These are phyloP conservation scores for Lichtheimia hyalospora DNA, from an alignment of 371 early-diverging fungal species.

Conservation along the genomic window DNA sequence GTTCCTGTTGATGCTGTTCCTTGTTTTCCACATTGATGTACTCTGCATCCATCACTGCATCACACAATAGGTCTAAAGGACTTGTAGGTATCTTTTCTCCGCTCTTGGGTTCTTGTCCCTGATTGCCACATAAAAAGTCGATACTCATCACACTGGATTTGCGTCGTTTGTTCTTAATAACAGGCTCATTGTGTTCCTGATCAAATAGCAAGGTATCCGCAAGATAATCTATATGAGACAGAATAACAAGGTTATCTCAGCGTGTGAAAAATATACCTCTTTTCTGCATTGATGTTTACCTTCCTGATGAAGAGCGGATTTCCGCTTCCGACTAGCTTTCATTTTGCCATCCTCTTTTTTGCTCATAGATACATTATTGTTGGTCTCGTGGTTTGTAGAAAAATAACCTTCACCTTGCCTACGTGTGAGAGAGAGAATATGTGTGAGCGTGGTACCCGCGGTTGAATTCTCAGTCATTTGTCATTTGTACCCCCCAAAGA, in stretches of 20 bases:
- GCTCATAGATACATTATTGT: not conserved
- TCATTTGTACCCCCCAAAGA: too few species aligned
- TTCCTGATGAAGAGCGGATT: constrained; percentile 27
- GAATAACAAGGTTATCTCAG: not conserved
- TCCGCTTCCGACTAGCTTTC: constrained; percentile 36
- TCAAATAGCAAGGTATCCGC: not conserved
- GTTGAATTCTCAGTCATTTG: too few species aligned
- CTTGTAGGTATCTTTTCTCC: constrained; percentile 4
- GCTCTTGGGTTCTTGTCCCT: not conserved
- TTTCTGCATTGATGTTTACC: too few species aligned
- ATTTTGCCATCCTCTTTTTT: constrained; percentile 11
- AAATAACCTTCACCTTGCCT: constrained; percentile 14
- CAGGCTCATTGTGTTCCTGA: not conserved
- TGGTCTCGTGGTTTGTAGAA: constrained; percentile 4
- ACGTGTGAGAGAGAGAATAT: not conserved
- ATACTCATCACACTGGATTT: constrained; percentile 40
- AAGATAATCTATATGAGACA: not conserved
- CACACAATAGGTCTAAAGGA: constrained; percentile 33
- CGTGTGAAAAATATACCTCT: constrained; percentile 5
- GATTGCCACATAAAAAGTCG: constrained; percentile 34
- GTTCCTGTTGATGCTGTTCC: not conserved
- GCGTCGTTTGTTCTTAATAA: constrained; percentile 2
- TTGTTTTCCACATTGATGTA: constrained; percentile 17
- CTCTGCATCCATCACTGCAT: constrained; percentile 40
- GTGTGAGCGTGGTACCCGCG: too few species aligned